Base-by-base conservation (phyloP, 176 grass and related monocot species). In the Themeda triandra region DNA sequence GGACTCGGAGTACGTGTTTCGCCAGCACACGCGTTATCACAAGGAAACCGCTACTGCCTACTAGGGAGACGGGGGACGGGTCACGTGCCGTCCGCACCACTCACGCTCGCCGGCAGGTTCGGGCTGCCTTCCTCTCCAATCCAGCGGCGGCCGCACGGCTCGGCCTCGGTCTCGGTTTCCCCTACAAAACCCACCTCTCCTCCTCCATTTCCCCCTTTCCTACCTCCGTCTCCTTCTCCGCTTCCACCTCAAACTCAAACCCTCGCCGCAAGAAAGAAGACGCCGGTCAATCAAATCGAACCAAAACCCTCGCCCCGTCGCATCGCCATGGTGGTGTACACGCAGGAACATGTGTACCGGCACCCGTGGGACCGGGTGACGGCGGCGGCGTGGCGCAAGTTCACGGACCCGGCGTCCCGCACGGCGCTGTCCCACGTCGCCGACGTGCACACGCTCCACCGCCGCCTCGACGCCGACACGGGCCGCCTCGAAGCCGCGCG, bases 301-400 rank as follows among this genome's bases (percentile, higher is more conserved):
- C 71, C 70, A 71, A 86, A 89, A 71, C 65, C 64, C 48, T 44
- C 41, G 44, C 44, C 13, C 2, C 2, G 33, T 6, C 39, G 9
- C 46, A 49, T 23, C 39, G 81, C 74, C 68, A 91, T 95, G 84
- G 91, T 93, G 70, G 88, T 92, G 59, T 98, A 98, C 92, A 92
- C 86, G 62, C 92, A 98, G 80, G 95, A 98, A 79, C 95, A 98
- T 64, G 87, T 95, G 24, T 98, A 98, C 80, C 87, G 87, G 79
- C 95, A 98, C 73, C 95, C 95, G 31, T 98, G 95, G 95, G 92
- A 98, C 73, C 95, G 95, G 23, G 95, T 98, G 65, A 98, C 95
- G 59, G 86, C 95, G 30, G 95, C 95, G 62, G 87, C 88, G 40
- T 98, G 92, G 95, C 95, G 95, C 75, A 98, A 98, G 91, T 98